phyloP scores from a whole-genome alignment of 805 yeast species.

The Tetrapisispora arboricola region DNA sequence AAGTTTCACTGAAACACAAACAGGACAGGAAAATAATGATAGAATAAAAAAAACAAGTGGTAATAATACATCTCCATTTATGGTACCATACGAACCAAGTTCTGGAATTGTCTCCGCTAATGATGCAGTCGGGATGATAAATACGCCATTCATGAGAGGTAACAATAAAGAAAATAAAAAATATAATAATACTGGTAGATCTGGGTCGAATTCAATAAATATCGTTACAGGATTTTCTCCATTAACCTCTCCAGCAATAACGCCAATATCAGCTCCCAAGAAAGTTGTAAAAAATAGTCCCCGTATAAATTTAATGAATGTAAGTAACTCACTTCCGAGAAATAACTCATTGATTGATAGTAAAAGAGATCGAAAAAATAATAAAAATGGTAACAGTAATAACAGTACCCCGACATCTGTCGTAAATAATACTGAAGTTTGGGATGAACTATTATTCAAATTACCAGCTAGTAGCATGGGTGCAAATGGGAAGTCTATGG shows the following conservation, averaged over 20 bases:
- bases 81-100: background rate
- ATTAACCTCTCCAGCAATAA: constrained; percentile 45
- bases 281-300: constrained; percentile 28
- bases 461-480: constrained; percentile 20
- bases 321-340: constrained; percentile 8
- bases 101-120: background rate
- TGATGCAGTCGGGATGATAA: background rate
- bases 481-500: background rate
- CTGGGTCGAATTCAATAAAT: background rate
- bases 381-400: background rate
- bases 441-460: constrained; percentile 23
- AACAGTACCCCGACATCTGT: background rate
- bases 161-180: background rate
- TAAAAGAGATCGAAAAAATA: constrained; percentile 3
- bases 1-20: too few species aligned
- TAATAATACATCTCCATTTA: constrained; percentile 1
- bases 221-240: constrained; percentile 26
- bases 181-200: background rate
- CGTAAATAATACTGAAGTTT: constrained; percentile 6
- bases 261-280: constrained; percentile 10
- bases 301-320: constrained; percentile 14
- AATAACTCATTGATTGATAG: constrained; percentile 9
- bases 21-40: background rate
- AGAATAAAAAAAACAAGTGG: background rate
- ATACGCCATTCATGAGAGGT: constrained; percentile 3